Percentiles rank a stretch among this genome's conserved stretches.
phyloP scores from a whole-genome alignment of 78 protist species.

The Thecamonas trahens region DNA sequence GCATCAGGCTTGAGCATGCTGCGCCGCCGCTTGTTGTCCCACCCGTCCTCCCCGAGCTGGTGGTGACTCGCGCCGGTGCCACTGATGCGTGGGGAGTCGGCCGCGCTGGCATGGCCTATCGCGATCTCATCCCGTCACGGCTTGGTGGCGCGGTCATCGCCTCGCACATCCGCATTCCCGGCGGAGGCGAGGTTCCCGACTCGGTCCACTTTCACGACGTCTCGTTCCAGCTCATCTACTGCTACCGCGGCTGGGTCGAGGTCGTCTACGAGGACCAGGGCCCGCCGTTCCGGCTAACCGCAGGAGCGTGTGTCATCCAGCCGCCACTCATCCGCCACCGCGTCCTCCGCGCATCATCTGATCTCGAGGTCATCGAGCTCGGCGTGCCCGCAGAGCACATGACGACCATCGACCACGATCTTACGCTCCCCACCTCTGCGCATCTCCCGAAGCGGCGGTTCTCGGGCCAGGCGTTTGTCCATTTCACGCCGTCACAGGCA shows the following conservation, averaged over 20 bases:
- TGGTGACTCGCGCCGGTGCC: no score
- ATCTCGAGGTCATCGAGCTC: background rate
- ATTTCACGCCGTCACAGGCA: no score
- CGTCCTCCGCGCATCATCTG: background rate
- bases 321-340: slow-evolving; percentile 8
- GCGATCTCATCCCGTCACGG: no score
- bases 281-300: background rate
- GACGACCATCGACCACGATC: background rate
- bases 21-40: no score
- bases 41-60: no score
- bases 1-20: no score
- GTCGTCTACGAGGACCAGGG: slow-evolving; percentile 9
- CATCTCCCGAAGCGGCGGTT: background rate
- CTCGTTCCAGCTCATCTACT: background rate
- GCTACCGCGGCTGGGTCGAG: slow-evolving; percentile 2
- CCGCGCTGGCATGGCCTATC: no score
- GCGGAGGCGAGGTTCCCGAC: slow-evolving; percentile 5
- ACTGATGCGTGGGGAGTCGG: no score
- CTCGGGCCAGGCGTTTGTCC: background rate
- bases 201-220: slow-evolving; percentile 2
- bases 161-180: no score
- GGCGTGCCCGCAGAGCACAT: background rate
- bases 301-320: slow-evolving; percentile 11
- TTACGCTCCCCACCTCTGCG: background rate
- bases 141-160: no score